phyloP scores from a whole-genome alignment of 768 basidiomycete species.

The Leccinum incarnatum region DNA sequence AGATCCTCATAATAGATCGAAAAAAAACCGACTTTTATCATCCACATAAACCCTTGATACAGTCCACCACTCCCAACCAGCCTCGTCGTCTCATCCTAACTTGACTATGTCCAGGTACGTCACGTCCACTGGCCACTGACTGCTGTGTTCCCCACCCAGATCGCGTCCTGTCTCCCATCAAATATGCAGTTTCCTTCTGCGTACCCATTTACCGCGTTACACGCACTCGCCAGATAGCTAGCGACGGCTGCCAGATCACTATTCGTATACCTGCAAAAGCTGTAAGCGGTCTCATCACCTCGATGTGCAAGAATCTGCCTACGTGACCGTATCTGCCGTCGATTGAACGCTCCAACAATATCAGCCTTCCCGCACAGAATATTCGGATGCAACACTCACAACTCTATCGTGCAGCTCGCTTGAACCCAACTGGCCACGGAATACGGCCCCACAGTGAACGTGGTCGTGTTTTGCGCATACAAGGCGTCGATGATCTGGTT shows the following conservation, averaged over 20 bases:
- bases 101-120: neutral
- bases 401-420: slow-evolving; percentile 4
- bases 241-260: neutral
- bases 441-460: neutral
- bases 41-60: neutral
- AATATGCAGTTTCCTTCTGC: slow-evolving; percentile 5
- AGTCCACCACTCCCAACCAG: neutral
- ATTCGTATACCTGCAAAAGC: slow-evolving; percentile 5
- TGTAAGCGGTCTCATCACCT: neutral
- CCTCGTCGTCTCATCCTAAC: neutral
- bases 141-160: slow-evolving; percentile 3
- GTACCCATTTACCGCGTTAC: neutral
- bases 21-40: neutral
- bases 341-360: slow-evolving; percentile 1
- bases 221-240: neutral
- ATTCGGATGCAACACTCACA: slow-evolving; percentile 1
- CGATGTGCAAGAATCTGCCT: neutral
- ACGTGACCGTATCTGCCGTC: slow-evolving; percentile 6
- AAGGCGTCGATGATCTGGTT: slow-evolving; percentile 2
- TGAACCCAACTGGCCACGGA: slow-evolving; percentile 1
- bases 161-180: slow-evolving; percentile 4
- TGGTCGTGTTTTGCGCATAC: neutral
- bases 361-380: neutral
- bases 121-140: neutral
- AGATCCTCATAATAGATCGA: neutral